Percentiles rank a stretch among this genome's conserved stretches.
These are phyloP conservation scores for Nitzschia sp. DNA, from an alignment of 108 stramenopile species.

Conservation along the genomic window DNA sequence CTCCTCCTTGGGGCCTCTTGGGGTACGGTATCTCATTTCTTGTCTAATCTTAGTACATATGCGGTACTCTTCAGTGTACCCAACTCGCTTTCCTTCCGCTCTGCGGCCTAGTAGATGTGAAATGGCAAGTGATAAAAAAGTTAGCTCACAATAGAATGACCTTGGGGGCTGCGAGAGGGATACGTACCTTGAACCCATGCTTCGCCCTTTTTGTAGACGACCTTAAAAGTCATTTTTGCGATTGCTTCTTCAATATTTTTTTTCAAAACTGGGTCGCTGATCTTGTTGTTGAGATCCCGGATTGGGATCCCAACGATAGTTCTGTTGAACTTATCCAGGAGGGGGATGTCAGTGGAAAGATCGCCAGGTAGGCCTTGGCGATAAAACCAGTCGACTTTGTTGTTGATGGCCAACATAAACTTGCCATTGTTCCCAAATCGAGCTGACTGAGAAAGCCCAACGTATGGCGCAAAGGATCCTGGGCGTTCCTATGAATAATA, in stretches of 20 bases:
- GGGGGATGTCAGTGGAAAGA: not conserved
- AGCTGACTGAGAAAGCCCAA: slow-evolving; percentile 6
- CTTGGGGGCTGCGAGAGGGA: not conserved
- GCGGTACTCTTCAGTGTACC: not conserved
- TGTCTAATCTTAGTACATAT: not conserved
- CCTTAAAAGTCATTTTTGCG: not conserved
- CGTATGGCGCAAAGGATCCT: not conserved
- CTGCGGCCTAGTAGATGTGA: not conserved
- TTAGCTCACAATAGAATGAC: not conserved
- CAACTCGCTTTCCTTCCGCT: too few relatives aligned
- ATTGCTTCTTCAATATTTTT: not conserved
- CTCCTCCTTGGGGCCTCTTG: not conserved
- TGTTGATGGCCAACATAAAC: slow-evolving; percentile 1
- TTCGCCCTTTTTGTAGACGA: not conserved
- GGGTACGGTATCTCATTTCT: not conserved
- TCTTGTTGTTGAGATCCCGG: not conserved
- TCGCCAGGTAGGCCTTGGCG: not conserved
- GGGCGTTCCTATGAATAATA: not conserved
- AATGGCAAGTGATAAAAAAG: not conserved
- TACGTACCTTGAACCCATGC: not conserved
- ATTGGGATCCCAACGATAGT: slow-evolving; percentile 2
- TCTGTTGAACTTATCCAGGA: not conserved
- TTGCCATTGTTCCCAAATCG: slow-evolving; percentile 1
- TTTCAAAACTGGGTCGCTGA: not conserved
- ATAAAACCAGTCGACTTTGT: slow-evolving; percentile 2